A percentile compares a stretch with the other conserved stretches of the same genome.
These are phyloP conservation scores for Mimosa pudica DNA, from an alignment of 306 rosid genomes.

Conservation along the genomic window DNA sequence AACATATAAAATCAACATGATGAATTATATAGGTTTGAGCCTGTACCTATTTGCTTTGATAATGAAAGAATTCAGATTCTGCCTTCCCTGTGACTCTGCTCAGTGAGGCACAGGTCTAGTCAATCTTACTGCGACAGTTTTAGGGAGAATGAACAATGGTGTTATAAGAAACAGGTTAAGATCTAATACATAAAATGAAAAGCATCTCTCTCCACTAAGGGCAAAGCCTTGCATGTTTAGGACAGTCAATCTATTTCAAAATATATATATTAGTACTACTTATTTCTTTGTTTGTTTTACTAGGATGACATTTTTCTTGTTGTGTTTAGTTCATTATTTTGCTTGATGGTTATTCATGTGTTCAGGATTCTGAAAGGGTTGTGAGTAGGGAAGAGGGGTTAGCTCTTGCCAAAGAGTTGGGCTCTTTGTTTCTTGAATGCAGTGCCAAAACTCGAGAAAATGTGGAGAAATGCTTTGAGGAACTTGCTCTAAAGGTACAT, in stretches of 20 bases:
- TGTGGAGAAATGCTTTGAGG: constrained; percentile 85
- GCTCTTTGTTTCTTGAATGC: constrained; percentile 83
- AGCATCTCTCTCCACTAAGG: background rate
- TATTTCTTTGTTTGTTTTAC: background rate
- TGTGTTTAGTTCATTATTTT: constrained; percentile 5
- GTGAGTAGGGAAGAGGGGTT: constrained; percentile 92
- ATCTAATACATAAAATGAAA: background rate
- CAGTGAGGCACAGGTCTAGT: background rate
- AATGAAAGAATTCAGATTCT: constrained; percentile 10
- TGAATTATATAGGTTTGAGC: constrained; percentile 18
- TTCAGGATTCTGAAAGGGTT: constrained; percentile 82
- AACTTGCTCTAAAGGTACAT: constrained; percentile 80
- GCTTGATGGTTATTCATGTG: background rate
- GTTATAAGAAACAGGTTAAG: background rate
- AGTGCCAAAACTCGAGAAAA: constrained; percentile 95
- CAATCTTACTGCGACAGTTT: background rate
- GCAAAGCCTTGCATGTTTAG: background rate
- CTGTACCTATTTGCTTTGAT: background rate
- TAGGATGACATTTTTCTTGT: background rate
- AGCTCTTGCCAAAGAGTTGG: constrained; percentile 80
- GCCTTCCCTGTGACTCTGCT: background rate
- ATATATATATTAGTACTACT: background rate
- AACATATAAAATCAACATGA: constrained; percentile 14
- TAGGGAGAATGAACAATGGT: background rate
- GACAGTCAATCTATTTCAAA: background rate